phyloP scores from a whole-genome alignment of 495 filamentous ascomycete genomes.

The Aeminium ludgeri region DNA sequence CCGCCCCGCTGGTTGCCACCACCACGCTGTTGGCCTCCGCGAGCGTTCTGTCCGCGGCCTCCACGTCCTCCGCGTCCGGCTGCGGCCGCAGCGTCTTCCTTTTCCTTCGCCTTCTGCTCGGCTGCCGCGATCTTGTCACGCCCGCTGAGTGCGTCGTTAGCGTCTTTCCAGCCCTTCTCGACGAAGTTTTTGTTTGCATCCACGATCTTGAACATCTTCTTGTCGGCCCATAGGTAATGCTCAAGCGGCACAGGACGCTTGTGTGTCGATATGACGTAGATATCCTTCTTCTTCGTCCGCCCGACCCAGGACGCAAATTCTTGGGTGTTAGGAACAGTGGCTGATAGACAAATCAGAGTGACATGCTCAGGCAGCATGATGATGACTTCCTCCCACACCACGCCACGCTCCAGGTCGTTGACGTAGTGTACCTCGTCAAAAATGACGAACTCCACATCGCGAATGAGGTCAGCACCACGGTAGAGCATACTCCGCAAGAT shows the following conservation, averaged over 20 bases:
- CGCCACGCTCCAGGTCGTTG: conserved; percentile 90
- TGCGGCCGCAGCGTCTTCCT: conserved; percentile 22
- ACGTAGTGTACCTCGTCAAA: conserved; percentile 99
- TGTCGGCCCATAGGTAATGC: conserved; percentile 89
- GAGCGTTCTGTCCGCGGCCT: conserved; percentile 10
- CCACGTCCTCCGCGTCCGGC: conserved; percentile 16
- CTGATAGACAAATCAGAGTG: conserved; percentile 83
- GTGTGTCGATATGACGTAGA: conserved; percentile 94
- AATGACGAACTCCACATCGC: conserved; percentile 96
- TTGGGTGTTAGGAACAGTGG: conserved; percentile 91
- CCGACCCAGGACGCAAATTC: conserved; percentile 99
- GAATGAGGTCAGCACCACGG: conserved; percentile 83
- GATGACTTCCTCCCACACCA: conserved; percentile 99
- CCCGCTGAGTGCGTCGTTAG: conserved; percentile 64
- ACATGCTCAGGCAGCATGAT: conserved; percentile 98
- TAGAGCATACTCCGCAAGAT: conserved; percentile 98
- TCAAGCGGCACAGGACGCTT: conserved; percentile 91
- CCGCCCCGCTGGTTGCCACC: conserved; percentile 33
- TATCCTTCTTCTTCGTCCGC: conserved; percentile 94
- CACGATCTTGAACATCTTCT: conserved; percentile 86
- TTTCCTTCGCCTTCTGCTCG: conserved; percentile 27
- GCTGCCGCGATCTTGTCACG: conserved; percentile 56
- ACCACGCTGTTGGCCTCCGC: conserved; percentile 34
- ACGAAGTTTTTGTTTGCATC: conserved; percentile 79
- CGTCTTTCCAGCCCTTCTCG: conserved; percentile 86